A percentile compares a stretch with the other conserved stretches of the same genome.
Conservation (phyloP, 345 rosid species). For the Jatropha curcas region DNA sequence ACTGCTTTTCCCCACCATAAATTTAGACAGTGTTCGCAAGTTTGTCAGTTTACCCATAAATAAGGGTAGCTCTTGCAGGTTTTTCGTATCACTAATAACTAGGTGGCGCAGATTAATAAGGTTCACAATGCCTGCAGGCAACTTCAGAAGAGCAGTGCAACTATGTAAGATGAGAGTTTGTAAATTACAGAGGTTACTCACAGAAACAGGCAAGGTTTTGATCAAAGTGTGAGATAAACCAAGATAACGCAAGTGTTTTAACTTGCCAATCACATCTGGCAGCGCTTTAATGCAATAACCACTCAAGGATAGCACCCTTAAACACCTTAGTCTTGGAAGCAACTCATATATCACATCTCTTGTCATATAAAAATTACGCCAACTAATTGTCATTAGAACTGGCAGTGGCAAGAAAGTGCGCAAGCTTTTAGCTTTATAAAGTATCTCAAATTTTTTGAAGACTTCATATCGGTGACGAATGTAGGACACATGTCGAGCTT, state of each 20-base stretch:
- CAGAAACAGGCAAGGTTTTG: conserved; percentile 3
- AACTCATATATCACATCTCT: not conserved
- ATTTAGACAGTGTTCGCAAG: too few relatives aligned
- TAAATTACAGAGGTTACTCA: not conserved
- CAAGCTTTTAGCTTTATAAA: not conserved
- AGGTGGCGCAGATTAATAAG: conserved; percentile 6
- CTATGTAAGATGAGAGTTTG: not conserved
- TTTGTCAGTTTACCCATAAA: not conserved
- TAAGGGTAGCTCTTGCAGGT: not conserved
- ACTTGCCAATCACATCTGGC: conserved; percentile 1
- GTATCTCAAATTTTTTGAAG: not conserved
- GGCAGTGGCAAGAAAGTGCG: not conserved
- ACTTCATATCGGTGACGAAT: not conserved
- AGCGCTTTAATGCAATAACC: conserved; percentile 1
- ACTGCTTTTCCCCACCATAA: not conserved
- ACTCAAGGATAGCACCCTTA: not conserved
- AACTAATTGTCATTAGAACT: not conserved
- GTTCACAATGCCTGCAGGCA: conserved; percentile 3
- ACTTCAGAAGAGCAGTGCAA: not conserved
- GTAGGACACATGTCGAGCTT: conserved; percentile 7
- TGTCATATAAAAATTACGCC: not conserved
- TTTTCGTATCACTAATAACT: not conserved
- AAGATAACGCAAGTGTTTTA: not conserved
- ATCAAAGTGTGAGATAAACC: not conserved
- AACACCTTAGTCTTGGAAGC: not conserved